phyloP scores from a whole-genome alignment of 2,329 filamentous ascomycete species.

The Nemania abortiva region DNA sequence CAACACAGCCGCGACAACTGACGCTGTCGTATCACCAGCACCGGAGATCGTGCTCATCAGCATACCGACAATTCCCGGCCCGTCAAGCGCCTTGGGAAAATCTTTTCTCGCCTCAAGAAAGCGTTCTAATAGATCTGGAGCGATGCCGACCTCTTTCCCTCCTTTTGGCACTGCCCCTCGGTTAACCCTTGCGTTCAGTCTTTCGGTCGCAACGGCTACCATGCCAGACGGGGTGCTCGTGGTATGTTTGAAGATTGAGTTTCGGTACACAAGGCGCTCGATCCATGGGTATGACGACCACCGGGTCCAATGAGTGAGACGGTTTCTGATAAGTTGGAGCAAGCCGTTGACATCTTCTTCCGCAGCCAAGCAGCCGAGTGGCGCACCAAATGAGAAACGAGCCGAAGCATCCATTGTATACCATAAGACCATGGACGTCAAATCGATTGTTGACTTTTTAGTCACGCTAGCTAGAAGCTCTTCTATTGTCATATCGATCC shows the following conservation, averaged over 20 bases:
- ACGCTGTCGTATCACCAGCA: conserved; percentile 46
- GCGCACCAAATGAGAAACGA: conserved; percentile 43
- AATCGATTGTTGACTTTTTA: conserved; percentile 39
- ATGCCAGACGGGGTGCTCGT: conserved; percentile 40
- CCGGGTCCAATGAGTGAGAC: conserved; percentile 44
- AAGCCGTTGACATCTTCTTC: conserved; percentile 43
- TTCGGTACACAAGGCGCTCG: conserved; percentile 45
- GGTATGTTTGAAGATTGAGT: conserved; percentile 39
- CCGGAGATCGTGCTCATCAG: conserved; percentile 46
- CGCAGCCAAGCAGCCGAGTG: conserved; percentile 42
- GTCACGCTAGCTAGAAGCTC: conserved; percentile 39
- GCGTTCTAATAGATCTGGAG: conserved; percentile 41
- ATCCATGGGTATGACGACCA: conserved; percentile 44
- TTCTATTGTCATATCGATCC: conserved; percentile 43
- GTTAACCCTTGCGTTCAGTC: conserved; percentile 33
- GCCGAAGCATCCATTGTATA: conserved; percentile 45
- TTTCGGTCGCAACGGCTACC: conserved; percentile 37
- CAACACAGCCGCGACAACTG: conserved; percentile 34
- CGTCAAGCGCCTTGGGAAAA: conserved; percentile 41
- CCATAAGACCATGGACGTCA: conserved; percentile 41
- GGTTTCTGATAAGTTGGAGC: conserved; percentile 44
- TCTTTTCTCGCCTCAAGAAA: conserved; percentile 44
- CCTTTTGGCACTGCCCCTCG: conserved; percentile 14
- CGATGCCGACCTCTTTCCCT: conserved; percentile 9
- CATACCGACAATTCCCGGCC: conserved; percentile 41